Evolutionary conservation across 202 grass and related monocot species (phyloP).

Genomic region (Digitaria exilis): DNA sequence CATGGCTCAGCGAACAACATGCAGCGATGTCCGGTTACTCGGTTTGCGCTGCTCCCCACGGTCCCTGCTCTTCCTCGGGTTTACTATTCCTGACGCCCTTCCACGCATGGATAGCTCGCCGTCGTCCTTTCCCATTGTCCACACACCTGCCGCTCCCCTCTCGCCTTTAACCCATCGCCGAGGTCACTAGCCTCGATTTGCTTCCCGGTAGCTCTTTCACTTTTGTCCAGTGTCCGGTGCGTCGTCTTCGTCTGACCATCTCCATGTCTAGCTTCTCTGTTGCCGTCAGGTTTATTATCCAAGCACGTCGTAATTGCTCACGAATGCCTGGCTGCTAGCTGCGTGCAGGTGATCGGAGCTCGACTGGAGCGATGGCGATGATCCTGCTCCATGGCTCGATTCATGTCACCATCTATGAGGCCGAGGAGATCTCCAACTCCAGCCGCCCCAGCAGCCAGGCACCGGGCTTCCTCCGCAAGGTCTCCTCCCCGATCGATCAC

Average conservation of each 20-base stretch:
- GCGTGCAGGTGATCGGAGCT: slow-evolving; percentile 1
- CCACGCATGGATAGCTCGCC: background rate
- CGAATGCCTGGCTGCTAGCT: background rate
- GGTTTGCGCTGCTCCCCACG: slow-evolving; percentile 18
- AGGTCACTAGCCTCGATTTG: background rate
- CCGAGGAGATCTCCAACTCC: background rate
- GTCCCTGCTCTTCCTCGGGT: background rate
- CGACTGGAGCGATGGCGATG: background rate
- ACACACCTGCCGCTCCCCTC: background rate
- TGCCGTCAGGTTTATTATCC: background rate
- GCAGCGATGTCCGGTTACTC: background rate
- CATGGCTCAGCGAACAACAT: background rate
- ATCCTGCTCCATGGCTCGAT: slow-evolving; percentile 32
- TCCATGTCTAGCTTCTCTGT: background rate
- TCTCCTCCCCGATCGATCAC: background rate
- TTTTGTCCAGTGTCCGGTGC: background rate
- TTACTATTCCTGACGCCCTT: slow-evolving; percentile 18
- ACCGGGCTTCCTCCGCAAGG: slow-evolving; percentile 39
- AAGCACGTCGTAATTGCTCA: background rate
- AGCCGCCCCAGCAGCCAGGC: slow-evolving; percentile 31
- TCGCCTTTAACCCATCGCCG: background rate
- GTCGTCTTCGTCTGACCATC: background rate
- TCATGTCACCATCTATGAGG: slow-evolving; percentile 18
- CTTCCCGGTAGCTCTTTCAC: background rate
- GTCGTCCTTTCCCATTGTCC: background rate